A percentile compares a stretch with the other conserved stretches of the same genome.
Evolutionary conservation across 148 eudicot genomes (phyloP).

Genomic region (Diospyros lotus): DNA sequence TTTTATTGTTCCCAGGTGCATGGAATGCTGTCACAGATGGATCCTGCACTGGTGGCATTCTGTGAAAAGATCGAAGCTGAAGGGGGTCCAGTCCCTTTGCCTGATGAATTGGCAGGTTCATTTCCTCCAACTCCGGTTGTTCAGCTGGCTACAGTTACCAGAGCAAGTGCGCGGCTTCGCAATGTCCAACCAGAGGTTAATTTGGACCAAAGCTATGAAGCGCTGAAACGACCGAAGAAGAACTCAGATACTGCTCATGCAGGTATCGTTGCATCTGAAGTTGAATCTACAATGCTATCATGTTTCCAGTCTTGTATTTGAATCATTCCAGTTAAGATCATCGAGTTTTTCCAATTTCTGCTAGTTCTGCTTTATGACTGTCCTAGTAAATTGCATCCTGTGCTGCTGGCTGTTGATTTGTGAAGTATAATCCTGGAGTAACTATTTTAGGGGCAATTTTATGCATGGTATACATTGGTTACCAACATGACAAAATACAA

Average conservation of each 20-base stretch:
- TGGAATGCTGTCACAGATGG: conserved; percentile 98
- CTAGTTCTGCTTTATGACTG: background rate
- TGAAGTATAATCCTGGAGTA: too few relatives aligned
- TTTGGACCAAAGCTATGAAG: conserved; percentile 79
- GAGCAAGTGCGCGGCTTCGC: conserved; percentile 96
- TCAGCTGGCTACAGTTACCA: conserved; percentile 62
- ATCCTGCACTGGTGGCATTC: conserved; percentile 83
- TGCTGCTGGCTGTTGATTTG: too few relatives aligned
- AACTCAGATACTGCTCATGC: conserved; percentile 46
- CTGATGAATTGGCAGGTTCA: conserved; percentile 54
- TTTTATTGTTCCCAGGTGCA: conserved; percentile 55
- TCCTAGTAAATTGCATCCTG: background rate
- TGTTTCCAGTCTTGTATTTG: background rate
- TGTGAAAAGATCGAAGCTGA: conserved; percentile 90
- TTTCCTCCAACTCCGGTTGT: conserved; percentile 62
- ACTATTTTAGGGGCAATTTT: too few relatives aligned
- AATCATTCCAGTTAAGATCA: background rate
- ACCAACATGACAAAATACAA: too few relatives aligned
- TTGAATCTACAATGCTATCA: background rate
- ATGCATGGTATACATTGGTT: too few relatives aligned
- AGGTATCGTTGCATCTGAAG: conserved; percentile 36
- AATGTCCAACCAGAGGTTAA: conserved; percentile 92
- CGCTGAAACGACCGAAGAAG: conserved; percentile 77
- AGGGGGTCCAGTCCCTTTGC: conserved; percentile 79
- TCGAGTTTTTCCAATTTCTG: background rate